Evolutionary conservation across 2,329 filamentous ascomycete genomes (phyloP).

Genomic region (Fusarium anthophilum): DNA sequence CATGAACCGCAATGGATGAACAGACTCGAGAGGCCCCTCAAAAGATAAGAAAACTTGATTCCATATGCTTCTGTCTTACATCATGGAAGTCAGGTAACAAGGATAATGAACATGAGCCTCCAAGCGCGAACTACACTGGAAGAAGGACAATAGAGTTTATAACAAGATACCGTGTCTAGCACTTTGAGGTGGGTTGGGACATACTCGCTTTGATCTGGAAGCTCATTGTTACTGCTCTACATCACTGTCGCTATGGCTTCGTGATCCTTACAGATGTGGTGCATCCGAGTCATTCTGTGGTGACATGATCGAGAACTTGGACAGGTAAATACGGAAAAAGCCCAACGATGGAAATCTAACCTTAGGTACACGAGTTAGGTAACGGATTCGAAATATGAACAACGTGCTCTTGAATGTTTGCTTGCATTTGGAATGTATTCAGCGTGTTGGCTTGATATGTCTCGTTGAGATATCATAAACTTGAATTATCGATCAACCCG

Average conservation of each 20-base stretch:
- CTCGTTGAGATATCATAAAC: background rate
- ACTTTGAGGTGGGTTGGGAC: background rate
- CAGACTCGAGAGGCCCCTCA: background rate
- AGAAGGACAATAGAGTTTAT: no score
- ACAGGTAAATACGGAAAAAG: background rate
- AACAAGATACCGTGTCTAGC: background rate
- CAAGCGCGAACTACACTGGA: background rate
- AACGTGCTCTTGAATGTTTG: background rate
- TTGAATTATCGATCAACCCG: background rate
- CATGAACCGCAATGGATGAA: background rate
- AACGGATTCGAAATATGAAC: background rate
- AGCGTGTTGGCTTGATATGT: background rate
- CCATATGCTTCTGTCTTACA: background rate
- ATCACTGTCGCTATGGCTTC: background rate
- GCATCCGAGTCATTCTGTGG: background rate
- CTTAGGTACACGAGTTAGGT: background rate
- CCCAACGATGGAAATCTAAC: background rate
- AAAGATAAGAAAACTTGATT: background rate
- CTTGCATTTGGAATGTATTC: background rate
- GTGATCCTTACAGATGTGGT: no score
- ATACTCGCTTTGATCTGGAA: background rate
- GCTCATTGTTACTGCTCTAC: background rate
- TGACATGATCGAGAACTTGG: background rate
- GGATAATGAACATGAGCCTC: background rate
- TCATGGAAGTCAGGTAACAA: no score